Evolutionary conservation across 257 asterid genomes (phyloP).

Genomic region (Nicotiana knightiana): DNA sequence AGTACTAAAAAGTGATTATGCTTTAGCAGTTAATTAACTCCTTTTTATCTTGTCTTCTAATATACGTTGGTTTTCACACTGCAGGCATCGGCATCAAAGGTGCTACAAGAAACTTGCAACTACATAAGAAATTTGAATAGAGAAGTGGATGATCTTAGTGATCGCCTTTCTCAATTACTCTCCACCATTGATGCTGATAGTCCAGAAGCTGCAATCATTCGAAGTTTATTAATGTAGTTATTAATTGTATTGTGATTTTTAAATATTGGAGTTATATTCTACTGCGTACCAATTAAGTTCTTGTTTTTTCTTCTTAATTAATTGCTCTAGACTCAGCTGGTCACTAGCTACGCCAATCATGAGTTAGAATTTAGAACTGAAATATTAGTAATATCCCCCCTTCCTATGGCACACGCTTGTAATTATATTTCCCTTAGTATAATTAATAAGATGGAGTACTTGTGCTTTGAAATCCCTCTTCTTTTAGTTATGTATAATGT

Average conservation of each 20-base stretch:
- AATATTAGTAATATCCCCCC: not conserved
- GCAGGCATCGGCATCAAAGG: slow-evolving; percentile 88
- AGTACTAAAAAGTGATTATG: not conserved
- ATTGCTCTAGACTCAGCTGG: slow-evolving; percentile 1
- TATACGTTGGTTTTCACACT: not conserved
- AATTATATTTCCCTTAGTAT: not conserved
- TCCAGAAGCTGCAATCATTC: slow-evolving; percentile 85
- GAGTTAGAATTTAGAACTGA: not conserved
- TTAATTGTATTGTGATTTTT: not conserved
- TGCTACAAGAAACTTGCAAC: slow-evolving; percentile 92
- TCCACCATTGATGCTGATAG: slow-evolving; percentile 79
- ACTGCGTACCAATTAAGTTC: not conserved
- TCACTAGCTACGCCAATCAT: slow-evolving; percentile 7
- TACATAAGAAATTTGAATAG: slow-evolving; percentile 76
- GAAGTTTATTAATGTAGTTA: slow-evolving; percentile 50
- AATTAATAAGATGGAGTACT: not conserved
- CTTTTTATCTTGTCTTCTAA: not conserved
- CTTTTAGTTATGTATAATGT: not conserved
- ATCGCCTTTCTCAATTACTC: slow-evolving; percentile 73
- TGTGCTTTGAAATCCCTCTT: not conserved
- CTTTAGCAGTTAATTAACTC: not conserved
- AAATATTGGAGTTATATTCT: not conserved
- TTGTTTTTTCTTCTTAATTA: not conserved
- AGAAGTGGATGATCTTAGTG: slow-evolving; percentile 90
- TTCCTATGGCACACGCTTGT: not conserved